Evolutionary conservation across 805 yeast species (phyloP).

Genomic region (Yarrowia hollandica): DNA sequence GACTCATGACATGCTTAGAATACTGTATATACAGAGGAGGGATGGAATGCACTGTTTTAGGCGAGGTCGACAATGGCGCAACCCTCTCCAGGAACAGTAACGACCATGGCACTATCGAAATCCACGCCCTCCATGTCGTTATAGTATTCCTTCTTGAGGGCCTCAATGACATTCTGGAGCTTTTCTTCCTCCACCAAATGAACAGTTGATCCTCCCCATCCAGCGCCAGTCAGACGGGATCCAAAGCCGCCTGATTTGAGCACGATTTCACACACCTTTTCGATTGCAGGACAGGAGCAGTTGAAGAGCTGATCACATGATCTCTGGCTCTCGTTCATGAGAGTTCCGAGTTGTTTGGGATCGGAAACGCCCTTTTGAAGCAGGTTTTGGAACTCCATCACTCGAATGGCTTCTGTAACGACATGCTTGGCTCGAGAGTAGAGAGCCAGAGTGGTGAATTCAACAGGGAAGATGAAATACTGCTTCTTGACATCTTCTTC

Average conservation of each 20-base stretch:
- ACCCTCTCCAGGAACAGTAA: slow-evolving; percentile 14
- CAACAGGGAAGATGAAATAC: slow-evolving; percentile 58
- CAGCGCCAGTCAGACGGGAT: slow-evolving; percentile 76
- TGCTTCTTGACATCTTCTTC: slow-evolving; percentile 47
- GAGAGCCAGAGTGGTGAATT: slow-evolving; percentile 55
- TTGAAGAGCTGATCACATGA: slow-evolving; percentile 53
- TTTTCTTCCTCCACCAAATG: slow-evolving; percentile 55
- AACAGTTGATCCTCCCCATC: slow-evolving; percentile 76
- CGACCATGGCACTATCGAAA: slow-evolving; percentile 14
- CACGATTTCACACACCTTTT: slow-evolving; percentile 56
- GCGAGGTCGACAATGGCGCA: slow-evolving; percentile 3
- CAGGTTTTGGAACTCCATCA: slow-evolving; percentile 46
- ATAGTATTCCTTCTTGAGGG: slow-evolving; percentile 53
- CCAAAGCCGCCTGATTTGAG: slow-evolving; percentile 58
- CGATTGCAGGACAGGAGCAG: slow-evolving; percentile 58
- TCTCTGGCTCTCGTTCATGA: slow-evolving; percentile 61
- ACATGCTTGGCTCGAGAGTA: slow-evolving; percentile 64
- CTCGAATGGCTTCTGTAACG: slow-evolving; percentile 60
- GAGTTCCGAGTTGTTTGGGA: slow-evolving; percentile 49
- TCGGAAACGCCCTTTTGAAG: slow-evolving; percentile 40
- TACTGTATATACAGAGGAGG: too few species aligned
- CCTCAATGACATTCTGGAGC: slow-evolving; percentile 44
- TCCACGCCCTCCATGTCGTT: background rate
- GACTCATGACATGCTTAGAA: too few species aligned
- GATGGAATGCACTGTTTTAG: too few species aligned